Percentiles rank a stretch among this genome's conserved stretches.
These are phyloP conservation scores for Ophiocordyceps camponoti-floridani DNA, from an alignment of 2,329 filamentous ascomycete genomes.

Conservation along the genomic window DNA sequence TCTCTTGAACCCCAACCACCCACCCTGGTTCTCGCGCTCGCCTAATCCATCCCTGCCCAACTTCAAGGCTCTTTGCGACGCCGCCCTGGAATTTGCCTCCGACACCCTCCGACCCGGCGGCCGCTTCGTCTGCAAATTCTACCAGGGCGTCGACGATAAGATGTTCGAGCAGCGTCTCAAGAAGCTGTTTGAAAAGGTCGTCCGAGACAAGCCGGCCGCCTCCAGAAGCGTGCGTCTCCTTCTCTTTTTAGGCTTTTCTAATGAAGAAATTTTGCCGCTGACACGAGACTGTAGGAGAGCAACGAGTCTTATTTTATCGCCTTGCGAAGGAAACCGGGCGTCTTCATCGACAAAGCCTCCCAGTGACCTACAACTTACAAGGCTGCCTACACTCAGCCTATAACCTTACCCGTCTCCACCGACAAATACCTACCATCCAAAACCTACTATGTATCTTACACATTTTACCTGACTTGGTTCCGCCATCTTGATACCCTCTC, in stretches of 20 bases:
- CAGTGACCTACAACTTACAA: no score
- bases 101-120: slow-evolving; percentile 70
- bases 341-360: slow-evolving; percentile 7
- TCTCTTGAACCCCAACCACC: neutral
- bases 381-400: no score
- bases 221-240: slow-evolving; percentile 55
- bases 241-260: neutral
- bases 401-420: no score
- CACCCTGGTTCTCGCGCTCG: neutral
- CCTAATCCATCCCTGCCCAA: no score
- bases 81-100: slow-evolving; percentile 69
- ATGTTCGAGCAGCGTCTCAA: slow-evolving; percentile 56
- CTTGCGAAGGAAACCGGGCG: slow-evolving; percentile 42
- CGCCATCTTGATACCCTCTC: neutral
- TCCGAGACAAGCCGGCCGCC: slow-evolving; percentile 78
- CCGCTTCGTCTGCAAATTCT: slow-evolving; percentile 95
- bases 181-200: slow-evolving; percentile 61
- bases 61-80: slow-evolving; percentile 66
- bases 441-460: no score
- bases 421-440: no score
- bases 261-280: neutral
- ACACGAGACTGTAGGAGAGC: slow-evolving; percentile 13
- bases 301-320: slow-evolving; percentile 80
- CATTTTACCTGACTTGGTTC: neutral
- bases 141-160: slow-evolving; percentile 79